Evolutionary conservation across 1,284 basidiomycete genomes (phyloP), one percentile per base, ranked within the genome.

Genomic region (Ustilago shanxiensis): DNA sequence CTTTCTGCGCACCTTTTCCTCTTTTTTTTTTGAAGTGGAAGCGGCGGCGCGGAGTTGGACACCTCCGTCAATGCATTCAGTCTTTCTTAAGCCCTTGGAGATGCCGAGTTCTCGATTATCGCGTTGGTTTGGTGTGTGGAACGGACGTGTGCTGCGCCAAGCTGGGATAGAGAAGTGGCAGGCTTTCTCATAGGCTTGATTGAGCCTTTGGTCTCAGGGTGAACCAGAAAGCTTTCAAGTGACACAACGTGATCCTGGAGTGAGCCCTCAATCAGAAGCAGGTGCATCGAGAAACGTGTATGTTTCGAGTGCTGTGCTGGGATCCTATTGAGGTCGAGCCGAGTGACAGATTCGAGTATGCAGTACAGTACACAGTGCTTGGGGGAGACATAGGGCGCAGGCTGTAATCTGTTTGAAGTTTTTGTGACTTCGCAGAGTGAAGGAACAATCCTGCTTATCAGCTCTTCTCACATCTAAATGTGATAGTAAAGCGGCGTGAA

Each of bases 21-120:
- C 22, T 47, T 11, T 37, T 47, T 14, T 22, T 28, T 26, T 44
- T 47, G 11, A n/a, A n/a, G n/a, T n/a, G 28, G 41, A 44, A 44
- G 56, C 45, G 56, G 50, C 18, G 18, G 35, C 52, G 52, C 57
- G 57, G 57, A 60, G 51, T 39, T 51, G 29, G 57, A 60, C 57
- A 60, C 55, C 55, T 57, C 55, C 47, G 9, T 6, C 9, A 28
- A 18, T 31, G 50, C 50, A 22, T 22, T n/a, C n/a, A n/a, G n/a
- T n/a, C n/a, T n/a, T n/a, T n/a, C n/a, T n/a, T n/a, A n/a, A n/a
- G n/a, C n/a, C n/a, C n/a, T n/a, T 16, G 13, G 26, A 49, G 9
- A 26, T 29, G 47, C 47, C 47, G 26, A 49, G 14, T 26, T 22
- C 9, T 49, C 47, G 47, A 49, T 49, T 26, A 28, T 26, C 47